phyloP scores from a whole-genome alignment of 345 rosid genomes.

The Citrus trifoliata region DNA sequence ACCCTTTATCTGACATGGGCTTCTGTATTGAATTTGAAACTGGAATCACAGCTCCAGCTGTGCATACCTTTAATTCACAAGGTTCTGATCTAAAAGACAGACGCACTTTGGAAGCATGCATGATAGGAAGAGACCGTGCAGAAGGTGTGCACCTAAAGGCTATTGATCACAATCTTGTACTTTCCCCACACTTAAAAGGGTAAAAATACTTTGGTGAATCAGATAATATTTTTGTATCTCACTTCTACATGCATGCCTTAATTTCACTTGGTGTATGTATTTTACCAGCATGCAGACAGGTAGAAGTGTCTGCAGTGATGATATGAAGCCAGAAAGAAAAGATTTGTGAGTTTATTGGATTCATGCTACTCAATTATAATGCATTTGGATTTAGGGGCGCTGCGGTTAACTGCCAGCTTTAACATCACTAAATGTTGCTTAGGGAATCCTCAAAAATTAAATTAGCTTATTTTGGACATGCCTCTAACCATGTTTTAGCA shows the following conservation, averaged over 20 bases:
- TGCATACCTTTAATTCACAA: constrained; percentile 28
- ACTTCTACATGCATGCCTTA: neutral
- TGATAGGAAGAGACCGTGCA: constrained; percentile 22
- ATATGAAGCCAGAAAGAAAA: constrained; percentile 14
- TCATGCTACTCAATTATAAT: neutral
- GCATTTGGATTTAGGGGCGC: constrained; percentile 1
- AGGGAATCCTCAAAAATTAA: neutral
- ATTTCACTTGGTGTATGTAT: neutral
- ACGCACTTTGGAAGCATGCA: constrained; percentile 17
- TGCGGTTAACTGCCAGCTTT: neutral
- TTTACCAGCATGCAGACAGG: constrained; percentile 17
- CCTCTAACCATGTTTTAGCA: neutral
- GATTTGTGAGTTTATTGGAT: constrained; percentile 9
- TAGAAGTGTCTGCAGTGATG: neutral
- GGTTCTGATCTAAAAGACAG: constrained; percentile 22
- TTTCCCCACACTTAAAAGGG: constrained; percentile 18
- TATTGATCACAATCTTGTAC: constrained; percentile 16
- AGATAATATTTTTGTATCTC: neutral
- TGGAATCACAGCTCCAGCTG: constrained; percentile 16
- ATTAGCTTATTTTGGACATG: neutral
- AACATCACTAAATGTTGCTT: neutral
- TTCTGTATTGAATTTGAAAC: constrained; percentile 16
- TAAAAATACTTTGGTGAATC: constrained; percentile 11
- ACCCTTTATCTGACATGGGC: neutral
- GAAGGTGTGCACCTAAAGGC: constrained; percentile 22